Conservation (phyloP, 1,284 basidiomycete genomes). For the Pseudozyma hubeiensis region DNA sequence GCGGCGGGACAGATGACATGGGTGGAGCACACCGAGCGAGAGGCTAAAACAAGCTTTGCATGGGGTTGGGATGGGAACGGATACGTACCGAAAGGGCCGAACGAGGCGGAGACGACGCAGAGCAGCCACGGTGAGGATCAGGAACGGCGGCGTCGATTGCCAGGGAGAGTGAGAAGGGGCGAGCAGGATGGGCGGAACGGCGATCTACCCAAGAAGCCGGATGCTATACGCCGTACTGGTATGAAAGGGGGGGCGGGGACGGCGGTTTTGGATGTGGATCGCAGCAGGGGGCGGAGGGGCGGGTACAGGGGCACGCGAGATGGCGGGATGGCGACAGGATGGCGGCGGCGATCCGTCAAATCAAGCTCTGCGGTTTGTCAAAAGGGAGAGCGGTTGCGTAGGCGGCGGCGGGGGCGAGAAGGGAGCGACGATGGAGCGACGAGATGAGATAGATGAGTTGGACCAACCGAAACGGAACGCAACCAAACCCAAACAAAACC, state of each 20-base stretch:
- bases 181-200: background rate
- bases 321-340: too few relatives aligned
- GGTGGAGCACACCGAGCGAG: background rate
- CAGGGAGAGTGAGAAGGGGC: background rate
- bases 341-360: too few relatives aligned
- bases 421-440: too few relatives aligned
- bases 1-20: background rate
- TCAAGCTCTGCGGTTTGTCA: too few relatives aligned
- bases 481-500: too few relatives aligned
- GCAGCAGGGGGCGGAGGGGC: too few relatives aligned
- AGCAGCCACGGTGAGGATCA: background rate
- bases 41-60: constrained; percentile 2
- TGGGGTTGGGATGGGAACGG: background rate
- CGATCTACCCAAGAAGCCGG: background rate
- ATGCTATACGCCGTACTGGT: too few relatives aligned
- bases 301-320: too few relatives aligned
- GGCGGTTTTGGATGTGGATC: background rate
- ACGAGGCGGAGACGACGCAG: background rate
- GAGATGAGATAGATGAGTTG: too few relatives aligned
- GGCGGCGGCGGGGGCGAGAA: too few relatives aligned
- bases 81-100: constrained; percentile 6
- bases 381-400: too few relatives aligned
- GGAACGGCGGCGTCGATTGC: background rate
- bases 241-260: background rate
- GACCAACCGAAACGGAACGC: too few relatives aligned